Conservation (phyloP, 192 early-diverging fungal genomes). For the Jimgerdemannia flammicorona region DNA sequence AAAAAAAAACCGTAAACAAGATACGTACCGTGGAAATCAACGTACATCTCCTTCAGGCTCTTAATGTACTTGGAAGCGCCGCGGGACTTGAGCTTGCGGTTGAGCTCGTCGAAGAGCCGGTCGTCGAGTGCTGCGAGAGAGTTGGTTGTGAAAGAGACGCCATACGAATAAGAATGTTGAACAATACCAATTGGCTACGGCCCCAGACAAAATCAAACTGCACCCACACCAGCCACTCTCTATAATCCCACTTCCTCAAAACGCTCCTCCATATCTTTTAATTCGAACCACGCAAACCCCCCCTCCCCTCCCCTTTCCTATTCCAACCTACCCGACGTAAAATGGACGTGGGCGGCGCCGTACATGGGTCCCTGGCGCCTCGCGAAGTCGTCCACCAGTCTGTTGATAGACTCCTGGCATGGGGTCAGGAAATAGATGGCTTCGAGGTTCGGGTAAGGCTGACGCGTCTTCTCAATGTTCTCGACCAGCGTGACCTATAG, state of each 20-base stretch:
- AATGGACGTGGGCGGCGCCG: constrained; percentile 56
- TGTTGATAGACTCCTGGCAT: constrained; percentile 46
- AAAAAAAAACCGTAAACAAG: background rate
- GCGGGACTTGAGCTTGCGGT: constrained; percentile 36
- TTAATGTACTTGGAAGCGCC: constrained; percentile 56
- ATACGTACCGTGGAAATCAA: constrained; percentile 75
- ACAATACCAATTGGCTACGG: too few relatives aligned
- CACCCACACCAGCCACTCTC: background rate
- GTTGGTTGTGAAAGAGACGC: background rate
- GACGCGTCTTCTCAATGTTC: constrained; percentile 52
- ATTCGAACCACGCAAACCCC: too few relatives aligned
- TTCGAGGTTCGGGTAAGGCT: constrained; percentile 55
- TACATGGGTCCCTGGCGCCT: constrained; percentile 40
- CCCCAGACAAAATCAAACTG: background rate
- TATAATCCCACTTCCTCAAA: constrained; percentile 3
- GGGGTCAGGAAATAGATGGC: constrained; percentile 61
- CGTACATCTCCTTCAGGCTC: constrained; percentile 69
- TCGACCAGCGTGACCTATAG: constrained; percentile 27
- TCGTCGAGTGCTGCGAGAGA: constrained; percentile 55
- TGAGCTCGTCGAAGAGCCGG: constrained; percentile 52
- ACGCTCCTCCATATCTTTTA: background rate
- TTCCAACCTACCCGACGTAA: constrained; percentile 43
- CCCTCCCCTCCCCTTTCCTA: background rate
- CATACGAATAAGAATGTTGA: background rate
- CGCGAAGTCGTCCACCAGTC: constrained; percentile 57